Conservation (phyloP, 129 eudicot species). For the Helianthus annuus region HanXRQr2.0-SUNRISE NC_035441.2:180751027-180751526, state of each 20-base stretch:
- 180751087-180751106: slow-evolving; percentile 36
- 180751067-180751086: slow-evolving; percentile 42
- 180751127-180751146: slow-evolving; percentile 46
- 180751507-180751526: slow-evolving; percentile 33
- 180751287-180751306: slow-evolving; percentile 20
- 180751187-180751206: slow-evolving; percentile 41
- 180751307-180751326: not conserved
- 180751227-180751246: slow-evolving; percentile 28
- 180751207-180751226: slow-evolving; percentile 26
- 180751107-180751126: slow-evolving; percentile 40
- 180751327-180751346: not conserved
- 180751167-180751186: slow-evolving; percentile 36
- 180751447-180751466: slow-evolving; percentile 11
- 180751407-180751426: slow-evolving; percentile 15
- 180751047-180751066: slow-evolving; percentile 80
- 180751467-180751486: slow-evolving; percentile 39
- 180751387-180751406: not conserved
- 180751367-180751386: not conserved
- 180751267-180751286: slow-evolving; percentile 32
- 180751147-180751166: slow-evolving; percentile 27
- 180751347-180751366: not conserved
- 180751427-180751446: not conserved
- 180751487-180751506: slow-evolving; percentile 44
- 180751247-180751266: slow-evolving; percentile 25
- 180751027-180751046: slow-evolving; percentile 88